Percentiles rank a stretch among this genome's conserved stretches.
Conservation (phyloP, 805 yeast genomes). For the Isabelozyma pseudorhagii region DNA sequence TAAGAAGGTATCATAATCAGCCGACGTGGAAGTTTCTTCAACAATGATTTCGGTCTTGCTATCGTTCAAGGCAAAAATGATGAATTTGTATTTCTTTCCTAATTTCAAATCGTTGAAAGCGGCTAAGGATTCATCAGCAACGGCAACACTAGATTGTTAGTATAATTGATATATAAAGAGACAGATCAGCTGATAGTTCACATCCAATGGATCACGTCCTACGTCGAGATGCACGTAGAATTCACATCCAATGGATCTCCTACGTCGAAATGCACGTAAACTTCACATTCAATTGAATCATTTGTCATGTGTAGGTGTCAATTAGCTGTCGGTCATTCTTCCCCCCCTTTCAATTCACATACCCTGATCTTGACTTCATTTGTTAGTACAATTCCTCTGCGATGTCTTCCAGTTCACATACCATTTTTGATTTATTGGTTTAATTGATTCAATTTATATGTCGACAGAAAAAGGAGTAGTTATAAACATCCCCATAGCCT, state of each 20-base stretch:
- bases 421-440: not conserved
- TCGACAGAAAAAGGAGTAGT: not conserved
- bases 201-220: not conserved
- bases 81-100: constrained; percentile 83
- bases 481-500: not conserved
- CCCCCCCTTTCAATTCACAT: constrained; percentile 6
- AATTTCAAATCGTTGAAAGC: constrained; percentile 96
- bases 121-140: constrained; percentile 77
- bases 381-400: not conserved
- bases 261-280: too few species aligned
- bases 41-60: constrained; percentile 89
- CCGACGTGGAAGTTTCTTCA: constrained; percentile 72
- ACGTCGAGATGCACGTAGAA: too few species aligned
- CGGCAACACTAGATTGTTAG: constrained; percentile 35
- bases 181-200: not conserved
- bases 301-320: too few species aligned
- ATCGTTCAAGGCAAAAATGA: constrained; percentile 79
- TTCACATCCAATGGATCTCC: too few species aligned
- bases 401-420: not conserved
- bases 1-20: constrained; percentile 80
- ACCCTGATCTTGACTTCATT: constrained; percentile 22
- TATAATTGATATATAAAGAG: constrained; percentile 4
- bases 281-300: too few species aligned
- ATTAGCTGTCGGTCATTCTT: too few species aligned
- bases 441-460: not conserved